Evolutionary conservation across 768 basidiomycete species (phyloP).

Genomic region (Gautieria morchelliformis): DNA sequence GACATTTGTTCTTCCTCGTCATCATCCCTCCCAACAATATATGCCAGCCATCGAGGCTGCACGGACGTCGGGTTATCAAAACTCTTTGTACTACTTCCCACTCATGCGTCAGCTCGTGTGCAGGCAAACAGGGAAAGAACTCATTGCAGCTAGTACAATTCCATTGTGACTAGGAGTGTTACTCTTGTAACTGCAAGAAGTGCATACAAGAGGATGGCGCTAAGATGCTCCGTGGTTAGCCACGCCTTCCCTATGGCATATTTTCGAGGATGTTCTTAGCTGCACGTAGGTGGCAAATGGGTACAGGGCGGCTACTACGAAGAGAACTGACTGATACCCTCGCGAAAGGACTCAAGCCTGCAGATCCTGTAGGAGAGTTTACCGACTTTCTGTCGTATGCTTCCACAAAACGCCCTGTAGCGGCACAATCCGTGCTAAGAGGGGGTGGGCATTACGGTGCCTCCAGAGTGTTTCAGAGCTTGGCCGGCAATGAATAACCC

Average conservation of each 20-base stretch:
- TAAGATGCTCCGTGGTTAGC: conserved; percentile 77
- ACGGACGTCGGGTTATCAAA: conserved; percentile 88
- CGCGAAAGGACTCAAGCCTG: conserved; percentile 73
- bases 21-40: conserved; percentile 78
- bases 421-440: conserved; percentile 21
- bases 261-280: neutral
- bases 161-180: conserved; percentile 83
- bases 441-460: conserved; percentile 45
- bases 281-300: conserved; percentile 71
- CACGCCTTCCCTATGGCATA: neutral
- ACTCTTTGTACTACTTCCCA: conserved; percentile 95
- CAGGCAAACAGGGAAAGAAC: conserved; percentile 82
- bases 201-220: conserved; percentile 91
- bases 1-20: conserved; percentile 79
- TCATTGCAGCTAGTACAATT: conserved; percentile 82
- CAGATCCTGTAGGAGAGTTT: conserved; percentile 75
- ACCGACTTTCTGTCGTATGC: conserved; percentile 57
- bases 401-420: conserved; percentile 23
- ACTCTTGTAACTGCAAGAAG: conserved; percentile 90
- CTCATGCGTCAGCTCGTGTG: conserved; percentile 88
- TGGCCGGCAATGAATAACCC: conserved; percentile 46
- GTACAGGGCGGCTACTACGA: conserved; percentile 96
- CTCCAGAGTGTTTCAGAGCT: conserved; percentile 56
- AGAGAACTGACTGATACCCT: conserved; percentile 64
- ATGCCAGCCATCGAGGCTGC: conserved; percentile 98